A percentile compares a stretch with the other conserved stretches of the same genome.
These are phyloP conservation scores for Candida anutae DNA, from an alignment of 1,139 yeast species.

Conservation along the genomic window DNA sequence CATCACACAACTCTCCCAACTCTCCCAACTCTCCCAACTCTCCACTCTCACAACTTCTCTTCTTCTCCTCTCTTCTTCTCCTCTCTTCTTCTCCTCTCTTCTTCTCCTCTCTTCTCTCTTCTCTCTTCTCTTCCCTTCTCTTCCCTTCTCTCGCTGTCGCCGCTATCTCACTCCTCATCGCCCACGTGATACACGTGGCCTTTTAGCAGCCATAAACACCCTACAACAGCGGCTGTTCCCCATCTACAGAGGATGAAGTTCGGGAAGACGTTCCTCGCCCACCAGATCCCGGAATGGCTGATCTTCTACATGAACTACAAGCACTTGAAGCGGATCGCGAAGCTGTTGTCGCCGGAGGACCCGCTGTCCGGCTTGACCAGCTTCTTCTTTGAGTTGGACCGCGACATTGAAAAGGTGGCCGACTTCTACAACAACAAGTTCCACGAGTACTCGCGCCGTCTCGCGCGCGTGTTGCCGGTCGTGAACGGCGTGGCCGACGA, in stretches of 20 bases:
- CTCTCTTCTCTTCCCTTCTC: neutral
- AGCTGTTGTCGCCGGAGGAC: slow-evolving; percentile 30
- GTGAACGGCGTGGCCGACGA: slow-evolving; percentile 20
- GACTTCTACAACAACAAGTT: slow-evolving; percentile 68
- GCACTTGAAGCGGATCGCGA: slow-evolving; percentile 72
- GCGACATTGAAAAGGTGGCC: slow-evolving; percentile 77
- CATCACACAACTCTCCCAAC: too few relatives aligned
- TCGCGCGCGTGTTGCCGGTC: slow-evolving; percentile 38
- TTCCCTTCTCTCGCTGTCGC: neutral
- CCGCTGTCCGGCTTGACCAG: slow-evolving; percentile 15
- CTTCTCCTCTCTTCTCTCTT: too few relatives aligned
- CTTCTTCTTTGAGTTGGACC: slow-evolving; percentile 73
- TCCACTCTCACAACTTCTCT: too few relatives aligned
- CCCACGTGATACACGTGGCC: too few relatives aligned
- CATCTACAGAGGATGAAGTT: slow-evolving; percentile 52
- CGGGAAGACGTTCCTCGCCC: slow-evolving; percentile 71
- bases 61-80: too few relatives aligned
- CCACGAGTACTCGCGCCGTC: slow-evolving; percentile 65
- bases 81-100: too few relatives aligned
- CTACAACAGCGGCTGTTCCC: too few relatives aligned
- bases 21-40: too few relatives aligned
- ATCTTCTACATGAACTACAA: slow-evolving; percentile 79
- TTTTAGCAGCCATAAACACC: too few relatives aligned
- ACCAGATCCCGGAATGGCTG: slow-evolving; percentile 94
- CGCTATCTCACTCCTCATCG: neutral